Conservation (phyloP, 1,139 yeast species). For the Zygotorulaspora mrakii region DNA sequence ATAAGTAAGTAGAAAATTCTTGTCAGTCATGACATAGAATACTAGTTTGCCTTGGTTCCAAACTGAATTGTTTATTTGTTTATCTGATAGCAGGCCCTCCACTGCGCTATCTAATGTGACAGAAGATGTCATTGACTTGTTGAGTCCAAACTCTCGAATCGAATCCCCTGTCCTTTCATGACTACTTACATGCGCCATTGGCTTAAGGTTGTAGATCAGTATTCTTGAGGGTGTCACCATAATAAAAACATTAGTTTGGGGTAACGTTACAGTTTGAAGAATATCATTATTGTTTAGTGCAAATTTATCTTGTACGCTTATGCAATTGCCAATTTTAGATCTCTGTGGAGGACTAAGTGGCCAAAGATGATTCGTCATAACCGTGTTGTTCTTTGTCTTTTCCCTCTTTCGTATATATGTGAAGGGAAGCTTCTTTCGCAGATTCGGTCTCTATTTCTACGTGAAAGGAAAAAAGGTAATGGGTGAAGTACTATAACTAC, state of each 20-base stretch:
- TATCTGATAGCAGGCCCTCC: conserved; percentile 22
- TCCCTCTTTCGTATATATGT: no score
- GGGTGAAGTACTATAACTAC: no score
- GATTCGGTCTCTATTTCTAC: no score
- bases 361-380: conserved; percentile 26
- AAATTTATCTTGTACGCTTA: conserved; percentile 8
- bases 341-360: conserved; percentile 31
- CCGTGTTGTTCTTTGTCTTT: background rate
- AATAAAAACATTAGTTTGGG: conserved; percentile 27
- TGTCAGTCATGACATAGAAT: conserved; percentile 31
- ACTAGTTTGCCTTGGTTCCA: conserved; percentile 26
- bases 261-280: conserved; percentile 22
- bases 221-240: conserved; percentile 31
- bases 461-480: no score
- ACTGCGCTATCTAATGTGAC: conserved; percentile 19
- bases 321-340: conserved; percentile 17
- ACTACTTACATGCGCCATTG: conserved; percentile 41
- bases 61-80: conserved; percentile 16
- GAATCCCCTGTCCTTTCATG: conserved; percentile 42
- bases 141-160: conserved; percentile 40
- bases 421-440: no score
- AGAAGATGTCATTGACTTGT: conserved; percentile 30
- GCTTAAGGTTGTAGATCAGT: conserved; percentile 35
- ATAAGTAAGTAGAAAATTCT: conserved; percentile 31
- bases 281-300: conserved; percentile 18